phyloP scores from a whole-genome alignment of 2,329 filamentous ascomycete genomes.

The Penicillium thymicola region DNA sequence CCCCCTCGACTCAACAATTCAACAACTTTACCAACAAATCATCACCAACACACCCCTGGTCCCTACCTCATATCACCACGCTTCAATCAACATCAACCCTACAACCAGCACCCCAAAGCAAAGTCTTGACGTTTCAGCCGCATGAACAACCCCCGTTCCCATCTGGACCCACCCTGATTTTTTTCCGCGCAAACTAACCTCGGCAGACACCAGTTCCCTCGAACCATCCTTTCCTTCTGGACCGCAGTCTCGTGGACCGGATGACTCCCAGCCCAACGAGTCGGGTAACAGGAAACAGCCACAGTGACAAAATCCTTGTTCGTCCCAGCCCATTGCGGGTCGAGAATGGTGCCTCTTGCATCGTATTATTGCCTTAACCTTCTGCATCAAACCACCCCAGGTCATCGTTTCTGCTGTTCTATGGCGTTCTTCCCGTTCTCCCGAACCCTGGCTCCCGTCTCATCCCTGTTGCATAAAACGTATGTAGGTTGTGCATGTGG shows the following conservation, averaged over 20 bases:
- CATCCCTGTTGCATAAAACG: neutral
- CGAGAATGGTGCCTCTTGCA: neutral
- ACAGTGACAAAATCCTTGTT: neutral
- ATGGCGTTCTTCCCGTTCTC: neutral
- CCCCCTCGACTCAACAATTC: neutral
- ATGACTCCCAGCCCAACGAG: conserved; percentile 3
- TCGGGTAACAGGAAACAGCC: neutral
- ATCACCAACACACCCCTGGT: neutral
- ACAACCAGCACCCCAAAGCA: neutral
- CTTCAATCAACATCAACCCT: neutral
- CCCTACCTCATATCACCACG: neutral
- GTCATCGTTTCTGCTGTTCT: neutral
- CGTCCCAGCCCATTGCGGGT: neutral
- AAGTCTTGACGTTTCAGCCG: conserved; percentile 7
- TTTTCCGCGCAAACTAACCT: neutral
- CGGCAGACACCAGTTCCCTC: conserved; percentile 3
- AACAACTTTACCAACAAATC: neutral
- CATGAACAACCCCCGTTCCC: conserved; percentile 1
- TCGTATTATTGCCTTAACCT: neutral
- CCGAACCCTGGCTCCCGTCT: neutral
- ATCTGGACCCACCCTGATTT: conserved; percentile 3
- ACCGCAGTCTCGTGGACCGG: conserved; percentile 10
- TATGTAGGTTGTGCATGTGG: neutral
- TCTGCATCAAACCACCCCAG: neutral
- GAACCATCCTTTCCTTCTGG: neutral